These are phyloP conservation scores for Lasiosphaeriaceae sp. DNA, from an alignment of 495 filamentous ascomycete genomes.

Conservation along the genomic window DNA sequence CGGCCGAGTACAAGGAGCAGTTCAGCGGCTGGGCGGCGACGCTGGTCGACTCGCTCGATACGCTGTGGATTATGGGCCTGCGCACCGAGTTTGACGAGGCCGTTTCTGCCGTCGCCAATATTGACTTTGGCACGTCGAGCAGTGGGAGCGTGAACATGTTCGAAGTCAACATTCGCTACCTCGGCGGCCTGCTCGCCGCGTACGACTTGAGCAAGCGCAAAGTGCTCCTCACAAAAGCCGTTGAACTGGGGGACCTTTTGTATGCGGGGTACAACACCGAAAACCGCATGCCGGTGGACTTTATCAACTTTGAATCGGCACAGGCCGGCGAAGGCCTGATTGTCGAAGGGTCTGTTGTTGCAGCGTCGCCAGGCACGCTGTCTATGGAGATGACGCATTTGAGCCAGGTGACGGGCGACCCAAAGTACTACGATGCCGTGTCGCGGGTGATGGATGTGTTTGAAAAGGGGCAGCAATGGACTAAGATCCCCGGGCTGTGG, in stretches of 20 bases:
- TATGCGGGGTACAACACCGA: constrained; percentile 85
- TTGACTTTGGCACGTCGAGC: constrained; percentile 76
- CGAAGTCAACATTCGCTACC: constrained; percentile 79
- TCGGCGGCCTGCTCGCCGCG: constrained; percentile 74
- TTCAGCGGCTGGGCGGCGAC: constrained; percentile 93
- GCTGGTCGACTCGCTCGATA: constrained; percentile 80
- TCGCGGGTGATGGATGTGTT: constrained; percentile 76
- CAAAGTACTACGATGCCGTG: constrained; percentile 89
- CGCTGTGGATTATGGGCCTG: constrained; percentile 88
- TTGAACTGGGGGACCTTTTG: constrained; percentile 77
- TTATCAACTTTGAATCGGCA: constrained; percentile 53
- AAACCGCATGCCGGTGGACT: constrained; percentile 74
- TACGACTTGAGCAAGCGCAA: constrained; percentile 72
- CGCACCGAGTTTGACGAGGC: constrained; percentile 82
- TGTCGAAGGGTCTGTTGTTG: constrained; percentile 30
- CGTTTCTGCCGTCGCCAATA: constrained; percentile 62
- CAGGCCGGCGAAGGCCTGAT: constrained; percentile 29
- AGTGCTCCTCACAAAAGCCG: constrained; percentile 72
- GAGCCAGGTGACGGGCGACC: constrained; percentile 77
- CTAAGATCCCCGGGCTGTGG: constrained; percentile 79
- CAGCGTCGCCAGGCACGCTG: constrained; percentile 49
- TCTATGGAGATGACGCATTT: constrained; percentile 84
- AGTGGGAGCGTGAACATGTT: constrained; percentile 67
- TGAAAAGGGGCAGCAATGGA: constrained; percentile 62
- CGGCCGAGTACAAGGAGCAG: constrained; percentile 56